Evolutionary conservation across 306 rosid genomes (phyloP), one percentile per base, ranked within the genome.

Genomic region (Spatholobus suberectus): DNA sequence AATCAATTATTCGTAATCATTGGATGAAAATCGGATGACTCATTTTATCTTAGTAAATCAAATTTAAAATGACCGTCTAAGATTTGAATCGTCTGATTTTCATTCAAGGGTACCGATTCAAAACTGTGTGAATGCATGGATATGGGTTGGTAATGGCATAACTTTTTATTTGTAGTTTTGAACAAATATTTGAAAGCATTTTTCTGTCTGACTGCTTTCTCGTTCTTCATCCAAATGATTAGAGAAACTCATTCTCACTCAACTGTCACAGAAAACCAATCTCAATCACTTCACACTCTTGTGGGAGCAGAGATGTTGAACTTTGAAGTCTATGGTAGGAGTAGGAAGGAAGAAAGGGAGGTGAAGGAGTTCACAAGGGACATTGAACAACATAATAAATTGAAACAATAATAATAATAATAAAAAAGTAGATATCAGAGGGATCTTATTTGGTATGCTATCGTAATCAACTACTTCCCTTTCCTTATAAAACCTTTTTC

Each of bases 381-480:
- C n/a, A 20, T 67, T 62, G 49, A 69, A 10, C 37, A 5, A 62
- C 55, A 61, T 2, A n/a, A 68, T 8, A 59, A 49, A 17, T 41
- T 35, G 5, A 21, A 20, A 61, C n/a, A n/a, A n/a, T n/a, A n/a
- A n/a, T n/a, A 23, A 29, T 15, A 69, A 27, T n/a, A 47, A 47
- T 1, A 3, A 29, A 18, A 37, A 21, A 5, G 73, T 51, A 57
- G 21, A 41, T 72, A 43, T 59, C 78, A 55, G 23, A 68, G 73
- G 63, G 89, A 87, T 87, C 87, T 89, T 68, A 81, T 75, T 83
- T 84, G 92, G 97, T 91, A 77, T 81, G 82, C 68, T 74, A 91
- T 89, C 85, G 82, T 76, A 76, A 82, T 94, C 94, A 80, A 29
- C 68, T 46, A 72, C 81, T 29, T 29, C 32, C 32, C 67, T 88